Conservation (phyloP, 352 stramenopile genomes). For the Pelagophyceae sp. region DNA sequence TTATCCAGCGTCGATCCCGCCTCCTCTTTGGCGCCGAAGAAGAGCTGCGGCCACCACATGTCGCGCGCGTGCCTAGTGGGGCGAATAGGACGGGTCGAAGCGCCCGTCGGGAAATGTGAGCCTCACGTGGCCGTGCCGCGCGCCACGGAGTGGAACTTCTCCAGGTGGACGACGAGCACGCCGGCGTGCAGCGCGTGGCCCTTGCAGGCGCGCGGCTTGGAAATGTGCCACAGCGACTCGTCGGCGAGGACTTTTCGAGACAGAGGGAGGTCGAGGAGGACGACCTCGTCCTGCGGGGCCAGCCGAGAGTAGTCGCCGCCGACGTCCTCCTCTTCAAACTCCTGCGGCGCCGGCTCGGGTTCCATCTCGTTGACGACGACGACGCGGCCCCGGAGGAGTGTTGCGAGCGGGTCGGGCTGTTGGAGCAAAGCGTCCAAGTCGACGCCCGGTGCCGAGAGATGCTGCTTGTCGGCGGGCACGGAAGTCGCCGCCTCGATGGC, state of each 20-base stretch:
- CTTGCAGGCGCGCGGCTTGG: not conserved
- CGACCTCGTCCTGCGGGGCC: not conserved
- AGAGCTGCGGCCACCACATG: not conserved
- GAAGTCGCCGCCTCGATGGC: not conserved
- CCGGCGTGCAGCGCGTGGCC: slow-evolving; percentile 8
- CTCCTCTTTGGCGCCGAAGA: slow-evolving; percentile 2
- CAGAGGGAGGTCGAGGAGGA: slow-evolving; percentile 1
- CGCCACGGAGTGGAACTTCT: not conserved
- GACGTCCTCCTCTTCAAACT: not conserved
- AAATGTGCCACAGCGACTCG: slow-evolving; percentile 6
- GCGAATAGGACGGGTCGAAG: not conserved
- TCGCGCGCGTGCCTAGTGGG: slow-evolving; percentile 4
- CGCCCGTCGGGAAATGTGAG: not conserved
- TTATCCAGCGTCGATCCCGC: not conserved
- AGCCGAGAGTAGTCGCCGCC: no score
- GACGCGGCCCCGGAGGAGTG: not conserved
- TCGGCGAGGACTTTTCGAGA: slow-evolving; percentile 1
- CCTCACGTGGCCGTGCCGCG: not conserved
- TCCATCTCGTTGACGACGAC: not conserved
- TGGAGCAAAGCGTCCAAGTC: not conserved
- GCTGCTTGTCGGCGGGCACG: not conserved
- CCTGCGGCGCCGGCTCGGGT: no score
- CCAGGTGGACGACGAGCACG: not conserved
- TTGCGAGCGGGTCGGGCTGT: not conserved
- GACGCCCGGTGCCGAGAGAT: not conserved